Evolutionary conservation across 176 grass and related monocot genomes (phyloP), one percentile per base, ranked within the genome.

Genomic region (Thalia dealbata): DNA sequence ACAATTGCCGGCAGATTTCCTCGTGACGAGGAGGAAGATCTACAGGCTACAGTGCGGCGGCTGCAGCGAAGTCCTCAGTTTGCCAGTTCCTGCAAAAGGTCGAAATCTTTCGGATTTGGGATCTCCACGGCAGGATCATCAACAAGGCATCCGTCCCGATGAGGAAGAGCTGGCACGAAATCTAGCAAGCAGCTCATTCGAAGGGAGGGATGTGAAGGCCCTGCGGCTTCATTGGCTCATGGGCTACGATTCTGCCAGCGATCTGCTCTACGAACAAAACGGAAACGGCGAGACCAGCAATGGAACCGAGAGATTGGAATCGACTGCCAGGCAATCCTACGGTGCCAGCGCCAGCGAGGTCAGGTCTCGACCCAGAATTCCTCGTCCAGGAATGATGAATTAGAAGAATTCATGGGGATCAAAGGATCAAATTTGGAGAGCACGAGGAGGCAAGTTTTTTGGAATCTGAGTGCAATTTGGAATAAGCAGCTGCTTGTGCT

Each of bases 191-290:
- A 28, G 11, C 45, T 48, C 50, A 77, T 45, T 77, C 79, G 64
- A 80, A 92, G 60, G 71, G 25, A 15, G 61, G 61, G 23, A 26
- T 16, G 25, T 65, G 9, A 68, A 83, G 21, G 78, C 81, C 29
- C 81, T 75, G 0, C 69, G 80, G 32, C 90, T 99, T 79, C 95
- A 99, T 81, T 78, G 72, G 60, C 86, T 99, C 35, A 91, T 99
- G 95, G 95, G 95, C 45, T 99, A 99, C 79, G 82, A 85, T 80
- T 99, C 95, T 48, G 95, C 95, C 35, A 93, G 81, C 10, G 90
- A 99, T 43, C 80, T 99, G 63, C 71, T 99, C 70, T 81, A 78
- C 50, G 72, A 83, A 29, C 7, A 45, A 50, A 22, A 13, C 15
- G 26, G 27, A 50, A 22, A 21, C 15, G 58, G n/a, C 4, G 9